Evolutionary conservation across 1,139 yeast species (phyloP).

Genomic region (Kodamaea arcana): DNA sequence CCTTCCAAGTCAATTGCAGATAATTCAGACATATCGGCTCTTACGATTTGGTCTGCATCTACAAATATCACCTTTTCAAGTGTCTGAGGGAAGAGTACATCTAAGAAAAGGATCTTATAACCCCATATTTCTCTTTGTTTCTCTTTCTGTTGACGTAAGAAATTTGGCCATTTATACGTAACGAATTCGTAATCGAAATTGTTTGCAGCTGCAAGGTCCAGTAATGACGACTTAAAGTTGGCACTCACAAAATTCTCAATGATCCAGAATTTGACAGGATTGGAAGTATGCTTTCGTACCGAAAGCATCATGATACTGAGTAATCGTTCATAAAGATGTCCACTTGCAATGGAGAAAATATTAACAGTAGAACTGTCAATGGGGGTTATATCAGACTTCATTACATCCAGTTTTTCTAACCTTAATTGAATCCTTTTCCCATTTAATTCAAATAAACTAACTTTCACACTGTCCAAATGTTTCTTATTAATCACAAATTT

Average conservation of each 20-base stretch:
- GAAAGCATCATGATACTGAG: constrained; percentile 76
- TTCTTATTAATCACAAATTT: constrained; percentile 24
- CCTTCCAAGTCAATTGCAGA: constrained; percentile 65
- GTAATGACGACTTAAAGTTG: constrained; percentile 57
- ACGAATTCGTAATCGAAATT: constrained; percentile 68
- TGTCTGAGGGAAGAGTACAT: constrained; percentile 78
- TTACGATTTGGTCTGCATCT: constrained; percentile 78
- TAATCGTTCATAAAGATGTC: constrained; percentile 70
- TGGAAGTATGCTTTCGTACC: constrained; percentile 58
- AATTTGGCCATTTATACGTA: constrained; percentile 86
- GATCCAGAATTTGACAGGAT: constrained; percentile 80
- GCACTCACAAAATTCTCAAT: constrained; percentile 77
- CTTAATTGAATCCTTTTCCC: constrained; percentile 36
- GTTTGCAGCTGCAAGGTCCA: constrained; percentile 53
- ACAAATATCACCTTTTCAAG: constrained; percentile 76
- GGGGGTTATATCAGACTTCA: constrained; percentile 1
- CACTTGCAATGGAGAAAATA: constrained; percentile 80
- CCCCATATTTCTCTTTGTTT: constrained; percentile 84
- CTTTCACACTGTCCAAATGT: constrained; percentile 14
- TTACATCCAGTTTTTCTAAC: constrained; percentile 1
- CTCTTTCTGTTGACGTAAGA: constrained; percentile 76
- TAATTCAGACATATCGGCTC: constrained; percentile 69
- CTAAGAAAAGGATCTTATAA: constrained; percentile 79
- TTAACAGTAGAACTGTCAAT: constrained; percentile 58
- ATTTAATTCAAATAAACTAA: constrained; percentile 35